phyloP scores from a whole-genome alignment of 768 basidiomycete species.

The Kwoniella bestiolae region DNA sequence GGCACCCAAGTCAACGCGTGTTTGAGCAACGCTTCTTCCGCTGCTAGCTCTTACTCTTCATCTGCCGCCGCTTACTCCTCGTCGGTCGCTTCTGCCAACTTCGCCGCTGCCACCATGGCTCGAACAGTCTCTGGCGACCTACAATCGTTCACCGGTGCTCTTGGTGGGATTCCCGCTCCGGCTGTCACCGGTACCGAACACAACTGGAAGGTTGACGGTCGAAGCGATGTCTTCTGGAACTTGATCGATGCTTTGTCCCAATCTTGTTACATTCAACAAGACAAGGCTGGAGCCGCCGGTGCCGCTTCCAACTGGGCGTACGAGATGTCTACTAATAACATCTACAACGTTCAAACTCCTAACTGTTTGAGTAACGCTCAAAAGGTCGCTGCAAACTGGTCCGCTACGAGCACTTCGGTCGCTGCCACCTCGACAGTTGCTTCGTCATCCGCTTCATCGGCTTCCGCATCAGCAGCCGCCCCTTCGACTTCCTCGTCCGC shows the following conservation, averaged over 20 bases:
- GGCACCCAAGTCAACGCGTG: constrained; percentile 15
- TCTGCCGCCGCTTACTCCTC: constrained; percentile 4
- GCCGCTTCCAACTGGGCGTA: constrained; percentile 22
- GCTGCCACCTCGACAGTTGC: constrained; percentile 1
- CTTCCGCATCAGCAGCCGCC: background rate
- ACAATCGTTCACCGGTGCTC: constrained; percentile 38
- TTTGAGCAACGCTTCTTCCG: constrained; percentile 13
- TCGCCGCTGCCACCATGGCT: constrained; percentile 15
- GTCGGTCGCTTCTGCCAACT: constrained; percentile 22
- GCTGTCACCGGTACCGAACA: constrained; percentile 32
- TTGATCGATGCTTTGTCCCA: constrained; percentile 16
- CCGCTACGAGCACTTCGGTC: constrained; percentile 4
- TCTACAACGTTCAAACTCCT: constrained; percentile 19
- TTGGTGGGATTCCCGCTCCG: constrained; percentile 34
- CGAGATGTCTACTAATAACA: constrained; percentile 17
- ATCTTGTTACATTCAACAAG: constrained; percentile 16
- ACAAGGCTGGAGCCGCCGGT: constrained; percentile 11
- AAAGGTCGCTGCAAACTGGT: constrained; percentile 17
- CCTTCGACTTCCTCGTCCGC: constrained; percentile 4
- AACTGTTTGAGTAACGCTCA: constrained; percentile 14
- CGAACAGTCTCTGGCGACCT: constrained; percentile 23
- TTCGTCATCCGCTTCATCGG: constrained; percentile 9
- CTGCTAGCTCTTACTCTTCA: constrained; percentile 1
- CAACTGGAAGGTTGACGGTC: constrained; percentile 17
- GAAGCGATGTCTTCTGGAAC: constrained; percentile 12